phyloP scores from a whole-genome alignment of 2,329 filamentous ascomycete species.

The Kalmusia sp. region DNA sequence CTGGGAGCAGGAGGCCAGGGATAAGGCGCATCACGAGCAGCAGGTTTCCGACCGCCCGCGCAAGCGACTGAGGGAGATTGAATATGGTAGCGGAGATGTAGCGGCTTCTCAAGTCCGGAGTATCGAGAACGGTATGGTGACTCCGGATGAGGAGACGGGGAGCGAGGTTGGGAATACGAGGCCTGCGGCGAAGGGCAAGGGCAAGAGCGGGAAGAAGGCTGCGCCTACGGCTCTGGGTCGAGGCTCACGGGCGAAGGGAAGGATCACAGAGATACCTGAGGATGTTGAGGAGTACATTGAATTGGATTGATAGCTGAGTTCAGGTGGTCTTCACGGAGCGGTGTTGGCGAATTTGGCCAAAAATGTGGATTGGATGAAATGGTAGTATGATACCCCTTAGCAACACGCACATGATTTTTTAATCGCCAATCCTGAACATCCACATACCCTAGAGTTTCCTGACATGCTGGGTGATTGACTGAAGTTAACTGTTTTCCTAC shows the following conservation, averaged over 20 bases:
- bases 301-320: conserved; percentile 38
- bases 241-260: conserved; percentile 23
- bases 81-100: conserved; percentile 19
- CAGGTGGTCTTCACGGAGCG: too few relatives aligned
- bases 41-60: conserved; percentile 23
- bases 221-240: conserved; percentile 3
- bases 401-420: background rate
- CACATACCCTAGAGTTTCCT: background rate
- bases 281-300: conserved; percentile 35
- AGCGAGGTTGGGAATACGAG: conserved; percentile 13
- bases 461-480: too few relatives aligned
- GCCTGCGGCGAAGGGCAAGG: conserved; percentile 7
- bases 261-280: conserved; percentile 24
- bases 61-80: conserved; percentile 38
- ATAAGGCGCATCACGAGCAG: conserved; percentile 25
- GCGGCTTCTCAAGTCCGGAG: background rate
- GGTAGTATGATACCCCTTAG: conserved; percentile 16
- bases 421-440: too few relatives aligned
- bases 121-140: conserved; percentile 11
- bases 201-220: conserved; percentile 16
- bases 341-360: background rate
- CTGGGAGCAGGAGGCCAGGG: conserved; percentile 52
- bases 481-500: too few relatives aligned
- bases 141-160: conserved; percentile 13
- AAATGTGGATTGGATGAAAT: background rate